Base-by-base conservation (phyloP, 164 flowering plant genomes). In the Cinnamomum chago region DNA sequence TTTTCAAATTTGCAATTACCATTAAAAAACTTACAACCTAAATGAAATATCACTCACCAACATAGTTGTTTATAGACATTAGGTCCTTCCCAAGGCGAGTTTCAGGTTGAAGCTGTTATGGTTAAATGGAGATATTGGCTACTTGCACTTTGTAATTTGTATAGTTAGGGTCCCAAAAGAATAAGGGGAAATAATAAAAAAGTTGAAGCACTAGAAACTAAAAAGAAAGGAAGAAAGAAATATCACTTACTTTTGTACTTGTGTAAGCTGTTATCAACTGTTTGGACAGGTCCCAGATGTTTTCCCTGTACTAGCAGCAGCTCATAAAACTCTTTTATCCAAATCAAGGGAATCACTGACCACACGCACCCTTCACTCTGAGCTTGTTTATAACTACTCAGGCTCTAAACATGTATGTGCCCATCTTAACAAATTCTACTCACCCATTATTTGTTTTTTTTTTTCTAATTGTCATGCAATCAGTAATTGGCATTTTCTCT, bases 231-330 rank as follows among this genome's bases (percentile, higher is more conserved):
- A 25, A 24, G 12, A 17, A 15, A 12, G 47, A 40, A 40, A 47
- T 3, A 20, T 70, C 20, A 35, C 3, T 23, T 23, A 35, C 62
- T 40, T 50, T 62, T 64, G n/a, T 33, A 40, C 58, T 20, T 20
- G 20, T 17, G 9, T 62, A 20, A 50, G 74, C 73, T 64, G 72
- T 0, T 23, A 3, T 62, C 7, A 28, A 73, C 12, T 47, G 27
- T 22, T 71, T 70, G 40, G 68, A 75, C 90, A 93, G 99, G 86
- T 93, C 65, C 94, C 98, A 20, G 97, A 93, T 77, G 82, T 88
- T 47, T 95, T 95, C 78, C 97, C 97, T 75, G 81, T 95, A 78
- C 87, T 95, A 73, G 97, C 92, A n/a, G 95, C 98, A 72, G 97
- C 99, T 11, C 88, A 92, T 60, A 95, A 93, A 81, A 84, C 98